Conservation (phyloP, 495 filamentous ascomycete genomes). For the Daldinia caldariorum region DNA sequence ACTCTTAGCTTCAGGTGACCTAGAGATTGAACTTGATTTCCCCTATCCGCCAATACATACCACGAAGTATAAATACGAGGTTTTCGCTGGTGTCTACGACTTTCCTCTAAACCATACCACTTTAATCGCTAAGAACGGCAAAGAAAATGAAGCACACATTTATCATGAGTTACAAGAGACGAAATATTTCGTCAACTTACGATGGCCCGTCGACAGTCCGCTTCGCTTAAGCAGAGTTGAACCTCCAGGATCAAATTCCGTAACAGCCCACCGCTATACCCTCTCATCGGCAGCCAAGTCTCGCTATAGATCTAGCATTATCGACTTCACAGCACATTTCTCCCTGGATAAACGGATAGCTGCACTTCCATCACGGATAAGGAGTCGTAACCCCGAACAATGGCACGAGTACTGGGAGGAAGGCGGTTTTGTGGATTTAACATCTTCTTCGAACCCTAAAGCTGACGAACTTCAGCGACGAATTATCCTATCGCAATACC, state of each 20-base stretch:
- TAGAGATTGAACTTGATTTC: constrained; percentile 55
- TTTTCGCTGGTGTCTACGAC: constrained; percentile 51
- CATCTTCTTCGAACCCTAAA: constrained; percentile 47
- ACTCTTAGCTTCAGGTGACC: constrained; percentile 42
- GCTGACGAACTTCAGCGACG: constrained; percentile 61
- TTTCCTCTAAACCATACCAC: constrained; percentile 46
- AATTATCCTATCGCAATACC: constrained; percentile 61
- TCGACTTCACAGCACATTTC: constrained; percentile 42
- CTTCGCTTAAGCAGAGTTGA: constrained; percentile 40
- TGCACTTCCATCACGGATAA: constrained; percentile 26
- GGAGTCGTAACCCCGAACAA: constrained; percentile 19
- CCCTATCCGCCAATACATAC: constrained; percentile 53
- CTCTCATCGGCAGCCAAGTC: constrained; percentile 22
- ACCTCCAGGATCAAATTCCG: constrained; percentile 18
- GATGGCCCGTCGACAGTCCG: constrained; percentile 45
- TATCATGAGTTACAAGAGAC: constrained; percentile 51
- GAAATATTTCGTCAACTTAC: constrained; percentile 51
- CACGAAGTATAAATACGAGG: constrained; percentile 43
- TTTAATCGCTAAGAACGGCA: constrained; percentile 23
- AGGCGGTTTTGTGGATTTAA: constrained; percentile 61
- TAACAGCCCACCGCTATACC: constrained; percentile 38
- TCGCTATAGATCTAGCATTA: constrained; percentile 11
- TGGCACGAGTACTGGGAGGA: constrained; percentile 58
- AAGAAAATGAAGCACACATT: constrained; percentile 43
- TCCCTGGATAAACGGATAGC: constrained; percentile 29